phyloP scores from a whole-genome alignment of 208 protist genomes.

The Leishmania tropica region DNA sequence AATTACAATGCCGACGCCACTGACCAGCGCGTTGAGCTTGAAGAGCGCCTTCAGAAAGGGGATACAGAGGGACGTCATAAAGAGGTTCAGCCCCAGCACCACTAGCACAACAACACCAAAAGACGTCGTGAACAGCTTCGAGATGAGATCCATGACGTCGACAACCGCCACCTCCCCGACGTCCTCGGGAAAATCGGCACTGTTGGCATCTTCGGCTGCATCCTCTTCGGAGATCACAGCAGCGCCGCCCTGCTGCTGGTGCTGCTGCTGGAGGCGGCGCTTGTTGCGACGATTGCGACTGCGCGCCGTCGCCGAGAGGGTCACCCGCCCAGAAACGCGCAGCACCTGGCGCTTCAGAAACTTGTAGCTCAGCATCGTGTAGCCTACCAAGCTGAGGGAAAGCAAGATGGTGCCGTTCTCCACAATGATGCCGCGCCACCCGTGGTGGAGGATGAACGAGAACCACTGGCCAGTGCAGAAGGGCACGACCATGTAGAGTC shows the following conservation, averaged over 20 bases:
- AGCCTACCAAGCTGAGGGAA: slow-evolving; percentile 77
- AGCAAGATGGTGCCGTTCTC: slow-evolving; percentile 80
- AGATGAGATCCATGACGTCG: slow-evolving; percentile 79
- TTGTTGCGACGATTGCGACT: slow-evolving; percentile 14
- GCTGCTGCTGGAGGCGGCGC: slow-evolving; percentile 11
- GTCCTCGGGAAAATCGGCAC: slow-evolving; percentile 13
- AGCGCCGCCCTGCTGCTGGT: not conserved
- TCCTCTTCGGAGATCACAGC: slow-evolving; percentile 15
- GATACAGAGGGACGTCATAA: slow-evolving; percentile 75
- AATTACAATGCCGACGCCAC: slow-evolving; percentile 77
- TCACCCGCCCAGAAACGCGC: slow-evolving; percentile 30
- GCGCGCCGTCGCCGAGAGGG: slow-evolving; percentile 26
- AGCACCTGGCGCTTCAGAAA: slow-evolving; percentile 63
- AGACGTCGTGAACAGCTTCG: slow-evolving; percentile 75
- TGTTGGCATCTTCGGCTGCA: not conserved
- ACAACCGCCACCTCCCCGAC: slow-evolving; percentile 41
- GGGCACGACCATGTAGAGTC: slow-evolving; percentile 84
- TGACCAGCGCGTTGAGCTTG: slow-evolving; percentile 82
- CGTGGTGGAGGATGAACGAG: slow-evolving; percentile 75
- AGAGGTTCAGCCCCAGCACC: slow-evolving; percentile 71
- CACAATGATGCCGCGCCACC: slow-evolving; percentile 75
- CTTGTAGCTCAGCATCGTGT: slow-evolving; percentile 80
- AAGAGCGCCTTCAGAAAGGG: slow-evolving; percentile 84
- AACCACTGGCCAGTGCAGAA: slow-evolving; percentile 90
- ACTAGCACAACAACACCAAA: slow-evolving; percentile 75